Percentiles rank a stretch among this genome's conserved stretches.
These are phyloP conservation scores for Pseudocercospora eumusae DNA, from an alignment of 2,329 filamentous ascomycete species.

Conservation along the genomic window DNA sequence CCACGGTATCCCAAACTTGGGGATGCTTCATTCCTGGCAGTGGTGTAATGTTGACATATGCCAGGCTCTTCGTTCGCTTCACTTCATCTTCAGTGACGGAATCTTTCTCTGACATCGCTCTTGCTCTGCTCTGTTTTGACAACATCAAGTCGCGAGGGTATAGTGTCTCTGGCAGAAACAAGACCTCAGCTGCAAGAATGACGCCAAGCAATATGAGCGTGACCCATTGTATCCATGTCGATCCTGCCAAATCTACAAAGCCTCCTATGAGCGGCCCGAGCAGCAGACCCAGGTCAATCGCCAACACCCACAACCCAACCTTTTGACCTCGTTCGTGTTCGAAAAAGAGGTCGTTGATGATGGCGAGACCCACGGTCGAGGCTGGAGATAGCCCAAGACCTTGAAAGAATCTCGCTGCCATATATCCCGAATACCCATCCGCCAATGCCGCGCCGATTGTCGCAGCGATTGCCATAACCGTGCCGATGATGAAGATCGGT, in stretches of 20 bases:
- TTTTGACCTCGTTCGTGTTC: conserved; percentile 27
- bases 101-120: conserved; percentile 14
- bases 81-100: conserved; percentile 9
- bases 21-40: conserved; percentile 26
- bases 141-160: conserved; percentile 26
- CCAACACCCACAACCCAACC: conserved; percentile 25
- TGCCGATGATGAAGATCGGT: conserved; percentile 26
- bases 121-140: not conserved
- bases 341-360: conserved; percentile 28
- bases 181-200: conserved; percentile 22
- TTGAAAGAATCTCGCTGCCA: conserved; percentile 27
- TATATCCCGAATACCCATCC: conserved; percentile 18
- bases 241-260: conserved; percentile 22
- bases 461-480: conserved; percentile 23
- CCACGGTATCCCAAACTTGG: conserved; percentile 22
- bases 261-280: conserved; percentile 25
- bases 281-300: conserved; percentile 26
- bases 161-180: conserved; percentile 26
- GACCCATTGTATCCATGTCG: conserved; percentile 26
- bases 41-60: conserved; percentile 20
- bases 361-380: conserved; percentile 25
- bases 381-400: conserved; percentile 25
- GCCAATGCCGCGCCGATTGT: conserved; percentile 25
- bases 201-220: conserved; percentile 23
- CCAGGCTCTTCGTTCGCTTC: conserved; percentile 21